Conservation (phyloP, 2,329 filamentous ascomycete genomes). For the Elsinoe ampelina region DNA sequence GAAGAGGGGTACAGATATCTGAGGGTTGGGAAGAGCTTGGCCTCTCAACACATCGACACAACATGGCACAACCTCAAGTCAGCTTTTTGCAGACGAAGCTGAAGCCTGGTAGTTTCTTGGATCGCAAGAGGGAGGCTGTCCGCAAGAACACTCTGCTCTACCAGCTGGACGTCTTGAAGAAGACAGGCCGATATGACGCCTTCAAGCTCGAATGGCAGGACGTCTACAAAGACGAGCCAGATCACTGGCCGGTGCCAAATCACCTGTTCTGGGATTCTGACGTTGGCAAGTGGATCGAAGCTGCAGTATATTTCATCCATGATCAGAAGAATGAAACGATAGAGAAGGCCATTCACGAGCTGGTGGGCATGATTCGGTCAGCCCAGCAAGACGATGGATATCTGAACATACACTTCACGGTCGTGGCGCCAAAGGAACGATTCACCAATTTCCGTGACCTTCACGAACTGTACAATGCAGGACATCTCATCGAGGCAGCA, state of each 20-base stretch:
- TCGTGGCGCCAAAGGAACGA: conserved; percentile 46
- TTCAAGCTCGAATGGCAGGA: conserved; percentile 51
- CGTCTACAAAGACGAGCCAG: conserved; percentile 41
- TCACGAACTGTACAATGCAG: conserved; percentile 55
- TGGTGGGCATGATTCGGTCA: conserved; percentile 48
- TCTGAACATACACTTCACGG: conserved; percentile 53
- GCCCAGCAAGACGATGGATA: conserved; percentile 55
- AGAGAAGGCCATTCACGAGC: conserved; percentile 43
- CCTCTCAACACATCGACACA: neutral
- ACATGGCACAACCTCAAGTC: conserved; percentile 36
- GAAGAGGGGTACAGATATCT: conserved; percentile 1
- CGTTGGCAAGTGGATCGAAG: conserved; percentile 54
- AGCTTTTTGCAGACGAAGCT: conserved; percentile 31
- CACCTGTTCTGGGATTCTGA: conserved; percentile 48
- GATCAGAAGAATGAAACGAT: conserved; percentile 34
- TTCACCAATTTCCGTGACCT: conserved; percentile 53
- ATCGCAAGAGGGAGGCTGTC: conserved; percentile 33
- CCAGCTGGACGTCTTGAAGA: conserved; percentile 45
- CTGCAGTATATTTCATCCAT: conserved; percentile 48
- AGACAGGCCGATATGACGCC: conserved; percentile 45
- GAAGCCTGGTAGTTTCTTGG: conserved; percentile 27
- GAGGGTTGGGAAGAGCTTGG: neutral
- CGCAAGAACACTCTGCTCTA: conserved; percentile 39
- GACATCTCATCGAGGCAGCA: conserved; percentile 54
- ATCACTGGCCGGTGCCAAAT: conserved; percentile 48